Evolutionary conservation across 371 early-diverging fungal genomes (phyloP).

Genomic region (Lichtheimia corymbifera): DNA sequence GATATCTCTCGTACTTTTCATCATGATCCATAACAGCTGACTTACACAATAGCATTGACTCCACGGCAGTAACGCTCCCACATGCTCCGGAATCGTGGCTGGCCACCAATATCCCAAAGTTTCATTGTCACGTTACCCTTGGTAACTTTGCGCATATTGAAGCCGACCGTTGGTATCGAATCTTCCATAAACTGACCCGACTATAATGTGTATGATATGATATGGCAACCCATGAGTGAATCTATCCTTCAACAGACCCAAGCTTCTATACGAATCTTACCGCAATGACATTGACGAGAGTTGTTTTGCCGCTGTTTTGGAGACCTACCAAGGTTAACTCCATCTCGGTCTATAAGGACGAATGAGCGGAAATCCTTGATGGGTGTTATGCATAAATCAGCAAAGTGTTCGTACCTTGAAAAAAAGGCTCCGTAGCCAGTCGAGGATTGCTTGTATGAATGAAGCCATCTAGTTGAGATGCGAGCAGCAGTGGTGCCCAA

Average conservation of each 20-base stretch:
- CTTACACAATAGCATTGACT: slow-evolving; percentile 97
- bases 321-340: slow-evolving; percentile 97
- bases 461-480: slow-evolving; percentile 53
- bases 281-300: slow-evolving; percentile 96
- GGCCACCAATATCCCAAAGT: slow-evolving; percentile 98
- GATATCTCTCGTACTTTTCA: background rate
- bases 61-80: slow-evolving; percentile 97
- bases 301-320: slow-evolving; percentile 98
- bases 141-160: slow-evolving; percentile 96
- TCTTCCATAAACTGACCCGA: slow-evolving; percentile 96
- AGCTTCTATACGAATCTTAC: slow-evolving; percentile 53
- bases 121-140: slow-evolving; percentile 96
- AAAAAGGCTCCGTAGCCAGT: slow-evolving; percentile 93
- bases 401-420: slow-evolving; percentile 63
- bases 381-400: background rate
- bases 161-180: slow-evolving; percentile 97
- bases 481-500: background rate
- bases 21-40: background rate
- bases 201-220: slow-evolving; percentile 31
- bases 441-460: slow-evolving; percentile 72
- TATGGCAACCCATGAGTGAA: background rate
- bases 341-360: slow-evolving; percentile 77
- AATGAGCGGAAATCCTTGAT: background rate
- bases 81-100: slow-evolving; percentile 95
- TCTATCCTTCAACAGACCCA: background rate